Evolutionary conservation across 805 yeast genomes (phyloP).

Genomic region (Sugiyamaella marilandica): DNA sequence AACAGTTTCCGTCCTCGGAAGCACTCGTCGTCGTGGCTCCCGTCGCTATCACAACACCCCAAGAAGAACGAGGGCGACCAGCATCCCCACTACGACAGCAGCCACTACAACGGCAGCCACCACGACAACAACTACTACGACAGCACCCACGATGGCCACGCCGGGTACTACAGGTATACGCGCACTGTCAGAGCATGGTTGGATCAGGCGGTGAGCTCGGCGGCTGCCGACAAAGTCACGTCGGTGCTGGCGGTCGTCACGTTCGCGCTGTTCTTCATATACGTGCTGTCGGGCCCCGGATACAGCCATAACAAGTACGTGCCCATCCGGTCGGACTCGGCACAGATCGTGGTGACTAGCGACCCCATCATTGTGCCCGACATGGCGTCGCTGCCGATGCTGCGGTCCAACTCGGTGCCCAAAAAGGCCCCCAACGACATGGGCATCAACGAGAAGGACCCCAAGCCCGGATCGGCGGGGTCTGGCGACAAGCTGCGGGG

Average conservation of each 20-base stretch:
- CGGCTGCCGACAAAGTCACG: conserved; percentile 5
- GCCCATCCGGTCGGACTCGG: conserved; percentile 13
- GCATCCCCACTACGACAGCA: conserved; percentile 1
- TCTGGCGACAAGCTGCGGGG: not conserved
- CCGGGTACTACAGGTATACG: not conserved
- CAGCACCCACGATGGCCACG: not conserved
- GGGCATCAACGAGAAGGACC: conserved; percentile 15
- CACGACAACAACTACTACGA: not conserved
- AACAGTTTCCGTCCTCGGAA: conserved; percentile 9
- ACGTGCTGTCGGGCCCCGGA: conserved; percentile 21
- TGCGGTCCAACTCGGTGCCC: conserved; percentile 22
- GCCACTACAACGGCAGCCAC: not conserved
- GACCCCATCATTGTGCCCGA: conserved; percentile 25
- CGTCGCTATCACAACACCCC: not conserved
- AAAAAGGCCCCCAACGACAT: conserved; percentile 33
- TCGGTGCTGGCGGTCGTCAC: conserved; percentile 2
- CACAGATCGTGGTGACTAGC: conserved; percentile 11
- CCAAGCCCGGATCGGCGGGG: conserved; percentile 2
- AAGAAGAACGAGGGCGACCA: conserved; percentile 2
- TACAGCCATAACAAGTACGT: conserved; percentile 4
- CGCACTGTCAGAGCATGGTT: not conserved
- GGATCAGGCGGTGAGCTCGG: not conserved
- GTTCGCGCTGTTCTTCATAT: conserved; percentile 12
- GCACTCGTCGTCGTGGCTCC: conserved; percentile 9
- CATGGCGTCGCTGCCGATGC: conserved; percentile 14